Evolutionary conservation across 257 asterid genomes (phyloP), one percentile per base, ranked within the genome.

Genomic region (Euphrasia confusa): DNA sequence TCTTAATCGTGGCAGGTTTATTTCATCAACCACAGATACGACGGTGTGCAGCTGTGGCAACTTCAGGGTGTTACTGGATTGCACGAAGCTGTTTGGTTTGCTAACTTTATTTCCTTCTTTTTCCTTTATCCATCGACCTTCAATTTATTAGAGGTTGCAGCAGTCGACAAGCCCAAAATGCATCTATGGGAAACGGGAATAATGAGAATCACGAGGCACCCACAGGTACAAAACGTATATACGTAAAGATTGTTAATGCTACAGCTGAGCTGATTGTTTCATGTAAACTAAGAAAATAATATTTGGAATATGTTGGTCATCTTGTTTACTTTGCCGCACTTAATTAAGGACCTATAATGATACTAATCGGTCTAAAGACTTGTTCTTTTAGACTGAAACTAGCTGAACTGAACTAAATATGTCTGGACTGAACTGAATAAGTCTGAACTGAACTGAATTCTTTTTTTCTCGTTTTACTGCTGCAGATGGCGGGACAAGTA

Each of bases 181-280:
- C 99, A 93, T 87, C 87, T 93, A 2, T 93, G 99, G 99, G 99
- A 93, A 79, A 93, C 99, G 45, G 99, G 99, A 77, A 85, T 93
- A 35, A 93, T 89, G 87, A 83, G 99, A 81, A 87, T 93, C 57
- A 87, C 99, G 6, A 83, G 99, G 77, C 99, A 93, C 54, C 99
- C 99, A 6, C 99, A 89, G 99, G 99, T 86, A 77, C 10, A 35
- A 10, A 35, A 35, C 60, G 64, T n/a, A 32, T 11, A 39, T 63
- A 53, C 49, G 53, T 67, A 54, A 17, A 10, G 2, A 17, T 39
- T 42, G 37, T 53, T 24, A 42, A 15, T 15, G 12, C 58, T 4
- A 42, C 17, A 44, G 32, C 58, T 54, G 37, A 44, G 40, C 58
- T 54, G 37, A 8, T 24, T 8, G 2, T 28, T 26, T 27, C 61